Evolutionary conservation across 345 rosid genomes (phyloP).

Genomic region (Trapa incisa): DNA sequence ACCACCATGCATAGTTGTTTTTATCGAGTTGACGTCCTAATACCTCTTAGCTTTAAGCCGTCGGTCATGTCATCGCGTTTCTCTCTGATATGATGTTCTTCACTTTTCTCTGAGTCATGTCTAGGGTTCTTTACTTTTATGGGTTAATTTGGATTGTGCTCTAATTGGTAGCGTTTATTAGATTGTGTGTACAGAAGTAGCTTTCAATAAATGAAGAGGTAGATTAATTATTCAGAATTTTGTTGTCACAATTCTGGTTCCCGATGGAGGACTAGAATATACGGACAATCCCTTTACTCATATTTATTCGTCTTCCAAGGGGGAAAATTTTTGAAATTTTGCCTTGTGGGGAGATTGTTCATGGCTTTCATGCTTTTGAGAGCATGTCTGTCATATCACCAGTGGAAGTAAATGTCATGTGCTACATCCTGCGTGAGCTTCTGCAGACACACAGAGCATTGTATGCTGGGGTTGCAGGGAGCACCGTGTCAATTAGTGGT

Average conservation of each 20-base stretch:
- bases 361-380: neutral
- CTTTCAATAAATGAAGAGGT: constrained; percentile 2
- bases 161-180: neutral
- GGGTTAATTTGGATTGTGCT: neutral
- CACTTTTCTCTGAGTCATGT: neutral
- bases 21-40: neutral
- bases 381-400: neutral
- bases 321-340: too few species aligned
- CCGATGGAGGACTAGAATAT: too few species aligned
- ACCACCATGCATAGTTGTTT: neutral
- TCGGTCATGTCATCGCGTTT: neutral
- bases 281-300: neutral
- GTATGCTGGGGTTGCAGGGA: neutral
- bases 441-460: constrained; percentile 1
- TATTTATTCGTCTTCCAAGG: neutral
- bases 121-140: neutral
- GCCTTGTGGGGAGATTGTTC: neutral
- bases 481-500: neutral
- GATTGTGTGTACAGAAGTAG: constrained; percentile 1
- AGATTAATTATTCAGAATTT: too few species aligned
- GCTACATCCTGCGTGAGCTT: neutral
- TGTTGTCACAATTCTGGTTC: too few species aligned
- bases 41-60: neutral
- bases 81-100: neutral
- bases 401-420: constrained; percentile 1